phyloP scores from a whole-genome alignment of 345 rosid species.

The Lepidium didymum region DNA sequence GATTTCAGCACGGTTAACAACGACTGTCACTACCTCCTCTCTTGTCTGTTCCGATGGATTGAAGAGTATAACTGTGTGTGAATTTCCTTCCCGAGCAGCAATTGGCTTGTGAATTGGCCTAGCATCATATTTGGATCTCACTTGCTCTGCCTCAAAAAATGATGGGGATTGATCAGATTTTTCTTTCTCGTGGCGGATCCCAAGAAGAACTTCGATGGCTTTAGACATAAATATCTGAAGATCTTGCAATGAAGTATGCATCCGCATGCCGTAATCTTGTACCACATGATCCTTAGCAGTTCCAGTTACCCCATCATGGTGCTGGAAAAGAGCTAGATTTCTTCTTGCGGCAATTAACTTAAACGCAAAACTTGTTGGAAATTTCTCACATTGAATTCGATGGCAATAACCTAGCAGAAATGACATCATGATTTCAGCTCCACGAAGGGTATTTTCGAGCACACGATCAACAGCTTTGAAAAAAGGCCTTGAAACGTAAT shows the following conservation, averaged over 20 bases:
- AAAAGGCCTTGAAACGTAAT: conserved; percentile 96
- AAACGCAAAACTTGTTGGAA: conserved; percentile 60
- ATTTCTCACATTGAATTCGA: conserved; percentile 75
- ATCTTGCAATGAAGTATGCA: conserved; percentile 88
- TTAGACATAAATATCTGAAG: conserved; percentile 95
- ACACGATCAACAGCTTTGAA: conserved; percentile 98
- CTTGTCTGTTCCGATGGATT: conserved; percentile 84
- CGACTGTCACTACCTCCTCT: conserved; percentile 72
- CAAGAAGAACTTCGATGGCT: conserved; percentile 81
- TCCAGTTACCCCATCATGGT: conserved; percentile 98
- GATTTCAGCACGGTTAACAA: conserved; percentile 68
- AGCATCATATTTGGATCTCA: conserved; percentile 78
- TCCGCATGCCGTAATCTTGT: conserved; percentile 78
- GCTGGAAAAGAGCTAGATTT: conserved; percentile 97
- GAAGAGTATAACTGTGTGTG: conserved; percentile 70
- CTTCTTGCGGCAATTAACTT: conserved; percentile 96
- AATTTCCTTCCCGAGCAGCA: conserved; percentile 59
- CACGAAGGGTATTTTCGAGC: conserved; percentile 83
- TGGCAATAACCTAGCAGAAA: conserved; percentile 86
- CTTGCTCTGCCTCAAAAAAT: conserved; percentile 72
- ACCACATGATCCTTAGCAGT: conserved; percentile 96
- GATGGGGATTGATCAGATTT: conserved; percentile 68
- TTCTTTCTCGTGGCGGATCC: conserved; percentile 79
- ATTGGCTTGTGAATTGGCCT: conserved; percentile 70
- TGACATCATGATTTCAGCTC: conserved; percentile 84